These are phyloP conservation scores for Geotrichum klebahnii DNA, from an alignment of 1,139 yeast genomes.

Conservation along the genomic window DNA sequence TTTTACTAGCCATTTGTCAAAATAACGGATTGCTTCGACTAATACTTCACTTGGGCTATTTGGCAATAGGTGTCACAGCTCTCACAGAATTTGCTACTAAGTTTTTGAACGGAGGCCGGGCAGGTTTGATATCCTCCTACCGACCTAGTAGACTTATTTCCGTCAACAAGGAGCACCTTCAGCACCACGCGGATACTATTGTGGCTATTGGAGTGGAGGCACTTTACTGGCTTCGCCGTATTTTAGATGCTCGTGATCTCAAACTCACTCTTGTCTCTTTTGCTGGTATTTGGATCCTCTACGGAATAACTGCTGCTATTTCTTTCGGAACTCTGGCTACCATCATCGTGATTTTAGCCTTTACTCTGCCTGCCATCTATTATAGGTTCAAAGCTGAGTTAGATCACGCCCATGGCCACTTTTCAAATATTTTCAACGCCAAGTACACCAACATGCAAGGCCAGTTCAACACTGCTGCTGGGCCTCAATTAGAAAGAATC, in stretches of 20 bases:
- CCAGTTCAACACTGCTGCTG: conserved; percentile 46
- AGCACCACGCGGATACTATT: conserved; percentile 34
- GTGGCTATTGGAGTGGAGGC: conserved; percentile 35
- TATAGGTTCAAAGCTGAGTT: conserved; percentile 71
- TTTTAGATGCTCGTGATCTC: conserved; percentile 63
- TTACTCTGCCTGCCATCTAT: conserved; percentile 75
- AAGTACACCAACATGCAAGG: conserved; percentile 54
- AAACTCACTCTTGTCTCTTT: conserved; percentile 72
- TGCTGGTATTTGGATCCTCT: conserved; percentile 57
- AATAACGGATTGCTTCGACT: conserved; percentile 66
- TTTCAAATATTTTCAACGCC: conserved; percentile 52
- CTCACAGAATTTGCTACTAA: conserved; percentile 39
- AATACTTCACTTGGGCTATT: conserved; percentile 51
- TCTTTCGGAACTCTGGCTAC: conserved; percentile 66
- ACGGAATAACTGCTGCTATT: conserved; percentile 71
- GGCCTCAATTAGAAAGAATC: conserved; percentile 42
- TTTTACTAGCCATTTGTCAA: conserved; percentile 59
- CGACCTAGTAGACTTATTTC: conserved; percentile 38
- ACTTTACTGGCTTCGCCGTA: conserved; percentile 48
- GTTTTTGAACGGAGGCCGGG: conserved; percentile 33
- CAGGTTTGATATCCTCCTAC: conserved; percentile 36
- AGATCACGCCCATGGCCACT: conserved; percentile 64
- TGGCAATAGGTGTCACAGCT: conserved; percentile 35
- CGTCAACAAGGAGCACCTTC: conserved; percentile 34
- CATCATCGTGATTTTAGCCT: conserved; percentile 55